A percentile compares a stretch with the other conserved stretches of the same genome.
phyloP scores from a whole-genome alignment of 495 filamentous ascomycete genomes.

The Cetradonia linearis region DNA sequence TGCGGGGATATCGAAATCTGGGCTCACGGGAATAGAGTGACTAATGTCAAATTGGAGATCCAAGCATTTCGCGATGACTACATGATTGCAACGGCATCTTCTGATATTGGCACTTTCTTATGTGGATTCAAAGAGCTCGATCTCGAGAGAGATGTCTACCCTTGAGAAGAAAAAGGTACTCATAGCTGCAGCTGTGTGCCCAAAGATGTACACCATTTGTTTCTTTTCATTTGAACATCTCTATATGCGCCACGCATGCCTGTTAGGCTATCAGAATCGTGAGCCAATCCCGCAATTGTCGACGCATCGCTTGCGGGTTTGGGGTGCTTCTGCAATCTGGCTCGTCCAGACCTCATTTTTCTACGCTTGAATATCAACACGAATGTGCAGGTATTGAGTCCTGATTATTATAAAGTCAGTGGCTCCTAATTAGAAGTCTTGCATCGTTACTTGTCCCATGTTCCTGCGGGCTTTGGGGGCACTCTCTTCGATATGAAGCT shows the following conservation, averaged over 20 bases:
- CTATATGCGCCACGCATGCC: neutral
- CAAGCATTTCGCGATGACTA: constrained; percentile 51
- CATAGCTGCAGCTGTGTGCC: too few species aligned
- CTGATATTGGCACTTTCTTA: constrained; percentile 5
- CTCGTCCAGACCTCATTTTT: too few species aligned
- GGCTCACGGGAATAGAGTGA: constrained; percentile 38
- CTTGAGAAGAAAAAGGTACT: neutral
- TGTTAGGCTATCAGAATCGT: neutral
- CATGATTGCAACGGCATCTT: constrained; percentile 48
- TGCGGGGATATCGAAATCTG: constrained; percentile 44
- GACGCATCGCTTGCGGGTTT: too few species aligned
- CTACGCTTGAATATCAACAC: too few species aligned
- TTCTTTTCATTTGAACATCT: too few species aligned
- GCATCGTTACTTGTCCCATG: neutral
- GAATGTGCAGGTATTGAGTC: neutral
- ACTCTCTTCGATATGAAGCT: neutral
- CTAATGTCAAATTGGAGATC: constrained; percentile 50
- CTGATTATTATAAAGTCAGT: neutral
- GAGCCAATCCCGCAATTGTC: neutral
- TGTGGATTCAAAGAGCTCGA: constrained; percentile 21
- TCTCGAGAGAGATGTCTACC: constrained; percentile 27
- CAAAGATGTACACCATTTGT: too few species aligned
- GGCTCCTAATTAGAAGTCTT: neutral
- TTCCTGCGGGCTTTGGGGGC: neutral
- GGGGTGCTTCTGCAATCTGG: too few species aligned